Evolutionary conservation across 169 alveolate species (phyloP).

Genomic region (Perkinsus olseni): DNA sequence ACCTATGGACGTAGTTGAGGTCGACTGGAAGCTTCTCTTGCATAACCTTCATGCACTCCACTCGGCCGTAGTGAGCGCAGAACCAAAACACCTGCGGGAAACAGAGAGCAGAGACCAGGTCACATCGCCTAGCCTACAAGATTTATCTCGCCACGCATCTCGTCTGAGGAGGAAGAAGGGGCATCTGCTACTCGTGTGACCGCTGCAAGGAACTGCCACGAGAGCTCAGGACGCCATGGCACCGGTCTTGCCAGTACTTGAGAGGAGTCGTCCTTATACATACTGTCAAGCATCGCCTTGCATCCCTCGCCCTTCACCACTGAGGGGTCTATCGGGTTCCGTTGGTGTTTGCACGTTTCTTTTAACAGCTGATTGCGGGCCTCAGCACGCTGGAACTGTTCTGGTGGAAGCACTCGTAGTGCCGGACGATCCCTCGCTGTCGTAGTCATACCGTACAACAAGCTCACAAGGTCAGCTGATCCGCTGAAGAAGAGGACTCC

Average conservation of each 20-base stretch:
- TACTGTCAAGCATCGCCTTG: not conserved
- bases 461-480: no score
- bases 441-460: no score
- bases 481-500: not conserved
- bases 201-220: not conserved
- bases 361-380: not conserved
- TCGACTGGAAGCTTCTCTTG: not conserved
- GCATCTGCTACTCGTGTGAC: not conserved
- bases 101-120: not conserved
- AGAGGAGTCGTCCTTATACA: not conserved
- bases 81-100: not conserved
- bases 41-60: not conserved
- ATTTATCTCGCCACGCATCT: not conserved
- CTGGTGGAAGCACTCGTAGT: not conserved
- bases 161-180: not conserved
- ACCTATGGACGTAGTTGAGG: not conserved
- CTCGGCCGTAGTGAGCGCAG: not conserved
- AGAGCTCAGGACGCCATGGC: not conserved
- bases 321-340: not conserved
- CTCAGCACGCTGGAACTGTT: not conserved
- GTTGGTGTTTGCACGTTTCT: not conserved
- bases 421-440: not conserved
- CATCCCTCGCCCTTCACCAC: not conserved
- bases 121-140: not conserved
- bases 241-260: not conserved